Evolutionary conservation across 257 asterid species (phyloP).

Genomic region (Ehretia macrophylla): DNA sequence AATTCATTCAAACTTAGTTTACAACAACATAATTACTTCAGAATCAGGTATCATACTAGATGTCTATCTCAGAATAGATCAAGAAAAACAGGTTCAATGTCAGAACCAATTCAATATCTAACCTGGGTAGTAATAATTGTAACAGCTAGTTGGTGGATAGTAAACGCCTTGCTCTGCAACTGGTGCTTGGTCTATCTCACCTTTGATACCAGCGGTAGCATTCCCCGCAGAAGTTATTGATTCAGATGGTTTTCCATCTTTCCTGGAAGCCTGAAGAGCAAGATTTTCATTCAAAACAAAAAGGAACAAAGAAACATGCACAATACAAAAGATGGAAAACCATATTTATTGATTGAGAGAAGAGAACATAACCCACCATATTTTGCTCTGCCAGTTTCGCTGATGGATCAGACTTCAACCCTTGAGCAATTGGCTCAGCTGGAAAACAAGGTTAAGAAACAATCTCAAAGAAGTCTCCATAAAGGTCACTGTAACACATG

Average conservation of each 20-base stretch:
- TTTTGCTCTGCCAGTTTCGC: slow-evolving; percentile 39
- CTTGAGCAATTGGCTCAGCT: slow-evolving; percentile 51
- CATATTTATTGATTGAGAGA: neutral
- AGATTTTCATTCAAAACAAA: neutral
- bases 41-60: neutral
- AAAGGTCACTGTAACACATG: neutral
- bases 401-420: slow-evolving; percentile 40
- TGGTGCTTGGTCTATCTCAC: slow-evolving; percentile 30
- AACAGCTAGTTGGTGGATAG: slow-evolving; percentile 53
- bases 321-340: neutral
- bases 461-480: neutral
- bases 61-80: neutral
- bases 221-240: slow-evolving; percentile 29
- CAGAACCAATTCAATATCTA: slow-evolving; percentile 17
- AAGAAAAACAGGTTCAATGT: slow-evolving; percentile 3
- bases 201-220: slow-evolving; percentile 31
- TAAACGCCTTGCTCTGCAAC: slow-evolving; percentile 46
- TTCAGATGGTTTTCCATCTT: slow-evolving; percentile 37
- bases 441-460: slow-evolving; percentile 20
- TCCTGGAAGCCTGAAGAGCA: slow-evolving; percentile 33
- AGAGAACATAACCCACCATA: slow-evolving; percentile 30
- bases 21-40: too few species aligned
- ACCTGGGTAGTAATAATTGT: slow-evolving; percentile 66
- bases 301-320: neutral
- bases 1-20: too few species aligned